Evolutionary conservation across 2,329 filamentous ascomycete species (phyloP).

Genomic region (Herpomyces periplanetae): DNA sequence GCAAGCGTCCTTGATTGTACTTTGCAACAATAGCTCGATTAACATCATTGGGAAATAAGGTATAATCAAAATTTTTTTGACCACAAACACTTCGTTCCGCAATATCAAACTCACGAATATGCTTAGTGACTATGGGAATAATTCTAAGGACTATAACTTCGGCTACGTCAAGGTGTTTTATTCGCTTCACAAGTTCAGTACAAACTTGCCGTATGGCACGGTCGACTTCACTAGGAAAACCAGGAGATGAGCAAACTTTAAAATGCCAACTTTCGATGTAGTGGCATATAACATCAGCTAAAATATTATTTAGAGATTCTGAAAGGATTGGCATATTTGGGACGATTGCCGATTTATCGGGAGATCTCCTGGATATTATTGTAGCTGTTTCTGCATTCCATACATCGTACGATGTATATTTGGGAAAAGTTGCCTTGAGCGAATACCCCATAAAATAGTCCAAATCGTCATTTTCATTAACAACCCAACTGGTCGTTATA

Average conservation of each 20-base stretch:
- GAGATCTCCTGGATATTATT: constrained; percentile 21
- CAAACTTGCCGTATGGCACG: constrained; percentile 32
- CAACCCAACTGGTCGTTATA: no score
- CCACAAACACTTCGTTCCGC: constrained; percentile 60
- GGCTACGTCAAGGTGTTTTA: constrained; percentile 39
- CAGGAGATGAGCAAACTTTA: constrained; percentile 37
- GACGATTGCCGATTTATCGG: constrained; percentile 28
- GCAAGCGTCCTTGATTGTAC: constrained; percentile 54
- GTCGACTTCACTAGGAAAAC: constrained; percentile 60
- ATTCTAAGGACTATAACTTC: constrained; percentile 43
- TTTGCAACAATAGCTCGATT: constrained; percentile 83
- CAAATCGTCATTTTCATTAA: no score
- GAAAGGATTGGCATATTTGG: constrained; percentile 37
- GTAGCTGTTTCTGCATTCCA: constrained; percentile 32
- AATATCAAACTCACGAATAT: constrained; percentile 61
- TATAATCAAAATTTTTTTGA: constrained; percentile 43
- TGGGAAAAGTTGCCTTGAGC: no score
- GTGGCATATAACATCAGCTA: constrained; percentile 36
- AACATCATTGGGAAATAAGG: constrained; percentile 85
- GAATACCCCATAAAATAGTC: no score
- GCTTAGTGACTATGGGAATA: constrained; percentile 50
- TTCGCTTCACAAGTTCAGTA: constrained; percentile 23
- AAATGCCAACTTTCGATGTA: constrained; percentile 67
- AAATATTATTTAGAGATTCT: constrained; percentile 32
- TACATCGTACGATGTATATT: no score